Percentiles rank a stretch among this genome's conserved stretches.
Evolutionary conservation across 2,329 filamentous ascomycete species (phyloP).

Genomic region (Neofusicoccum parvum): DNA sequence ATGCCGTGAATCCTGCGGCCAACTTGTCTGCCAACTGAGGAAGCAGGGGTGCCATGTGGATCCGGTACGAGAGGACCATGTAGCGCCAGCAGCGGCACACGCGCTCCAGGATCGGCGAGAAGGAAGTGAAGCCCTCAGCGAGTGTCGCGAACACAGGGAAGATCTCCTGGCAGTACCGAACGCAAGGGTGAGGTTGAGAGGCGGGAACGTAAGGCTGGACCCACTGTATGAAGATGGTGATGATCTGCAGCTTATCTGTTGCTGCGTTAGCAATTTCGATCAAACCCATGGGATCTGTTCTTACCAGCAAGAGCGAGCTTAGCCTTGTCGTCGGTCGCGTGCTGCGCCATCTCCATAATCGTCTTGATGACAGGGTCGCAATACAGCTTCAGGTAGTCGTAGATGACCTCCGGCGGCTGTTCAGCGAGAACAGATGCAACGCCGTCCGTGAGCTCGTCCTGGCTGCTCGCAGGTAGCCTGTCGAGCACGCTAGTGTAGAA

Average conservation of each 20-base stretch:
- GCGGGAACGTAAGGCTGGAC: conserved; percentile 74
- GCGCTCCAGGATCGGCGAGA: conserved; percentile 86
- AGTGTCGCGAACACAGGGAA: conserved; percentile 86
- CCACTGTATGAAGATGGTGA: conserved; percentile 85
- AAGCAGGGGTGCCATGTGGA: conserved; percentile 81
- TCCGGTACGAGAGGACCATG: conserved; percentile 95
- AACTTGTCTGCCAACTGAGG: conserved; percentile 86
- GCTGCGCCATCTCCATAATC: conserved; percentile 83
- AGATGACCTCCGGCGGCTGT: conserved; percentile 78
- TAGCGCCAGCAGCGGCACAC: conserved; percentile 95
- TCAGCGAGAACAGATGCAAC: conserved; percentile 89
- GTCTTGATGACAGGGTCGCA: conserved; percentile 87
- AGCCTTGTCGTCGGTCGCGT: conserved; percentile 77
- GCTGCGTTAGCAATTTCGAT: conserved; percentile 18
- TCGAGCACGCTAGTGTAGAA: conserved; percentile 93
- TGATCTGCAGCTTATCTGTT: conserved; percentile 82
- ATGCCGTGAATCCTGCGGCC: conserved; percentile 79
- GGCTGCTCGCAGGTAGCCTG: conserved; percentile 79
- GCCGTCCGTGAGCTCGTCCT: conserved; percentile 95
- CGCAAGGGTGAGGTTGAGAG: conserved; percentile 79
- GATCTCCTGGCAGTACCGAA: conserved; percentile 95
- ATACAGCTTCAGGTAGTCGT: conserved; percentile 85
- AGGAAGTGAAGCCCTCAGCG: conserved; percentile 82
- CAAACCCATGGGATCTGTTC: not conserved
- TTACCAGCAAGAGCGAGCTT: conserved; percentile 84